A percentile compares a stretch with the other conserved stretches of the same genome.
phyloP scores from a whole-genome alignment of 768 basidiomycete genomes.

The Amylocystis lapponica region DNA sequence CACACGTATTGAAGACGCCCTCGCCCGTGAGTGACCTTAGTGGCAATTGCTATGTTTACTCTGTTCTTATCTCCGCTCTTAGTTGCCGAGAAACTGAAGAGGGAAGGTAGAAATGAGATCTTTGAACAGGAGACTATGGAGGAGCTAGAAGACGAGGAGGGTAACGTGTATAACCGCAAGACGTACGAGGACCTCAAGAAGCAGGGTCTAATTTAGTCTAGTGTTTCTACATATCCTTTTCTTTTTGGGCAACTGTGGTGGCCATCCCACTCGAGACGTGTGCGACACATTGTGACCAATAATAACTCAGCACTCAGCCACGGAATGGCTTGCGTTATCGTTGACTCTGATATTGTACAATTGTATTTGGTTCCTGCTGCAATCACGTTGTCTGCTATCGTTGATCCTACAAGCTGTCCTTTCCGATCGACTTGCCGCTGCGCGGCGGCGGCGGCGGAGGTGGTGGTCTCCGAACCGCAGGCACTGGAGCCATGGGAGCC shows the following conservation, averaged over 20 bases:
- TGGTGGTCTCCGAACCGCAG: slow-evolving; percentile 26
- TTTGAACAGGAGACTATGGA: slow-evolving; percentile 94
- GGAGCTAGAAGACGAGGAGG: slow-evolving; percentile 96
- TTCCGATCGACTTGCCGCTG: slow-evolving; percentile 3
- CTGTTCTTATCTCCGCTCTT: slow-evolving; percentile 2
- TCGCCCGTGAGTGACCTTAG: slow-evolving; percentile 62
- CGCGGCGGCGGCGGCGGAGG: slow-evolving; percentile 45
- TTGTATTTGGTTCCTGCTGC: too few relatives aligned
- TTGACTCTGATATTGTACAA: too few relatives aligned
- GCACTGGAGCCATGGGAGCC: slow-evolving; percentile 48
- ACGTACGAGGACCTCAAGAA: slow-evolving; percentile 97
- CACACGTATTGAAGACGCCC: slow-evolving; percentile 92
- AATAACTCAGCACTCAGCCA: not conserved
- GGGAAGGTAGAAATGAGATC: slow-evolving; percentile 92
- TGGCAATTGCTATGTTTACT: not conserved
- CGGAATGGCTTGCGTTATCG: too few relatives aligned
- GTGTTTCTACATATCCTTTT: slow-evolving; percentile 4
- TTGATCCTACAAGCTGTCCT: not conserved
- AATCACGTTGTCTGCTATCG: too few relatives aligned
- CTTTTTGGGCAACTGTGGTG: too few relatives aligned
- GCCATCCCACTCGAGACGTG: too few relatives aligned
- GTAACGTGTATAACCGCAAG: slow-evolving; percentile 97
- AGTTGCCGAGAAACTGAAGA: slow-evolving; percentile 98
- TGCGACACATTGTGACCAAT: not conserved
- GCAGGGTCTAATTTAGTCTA: slow-evolving; percentile 67